Base-by-base conservation (phyloP, 2,329 filamentous ascomycete species). In the Neonectria hederae region DNA sequence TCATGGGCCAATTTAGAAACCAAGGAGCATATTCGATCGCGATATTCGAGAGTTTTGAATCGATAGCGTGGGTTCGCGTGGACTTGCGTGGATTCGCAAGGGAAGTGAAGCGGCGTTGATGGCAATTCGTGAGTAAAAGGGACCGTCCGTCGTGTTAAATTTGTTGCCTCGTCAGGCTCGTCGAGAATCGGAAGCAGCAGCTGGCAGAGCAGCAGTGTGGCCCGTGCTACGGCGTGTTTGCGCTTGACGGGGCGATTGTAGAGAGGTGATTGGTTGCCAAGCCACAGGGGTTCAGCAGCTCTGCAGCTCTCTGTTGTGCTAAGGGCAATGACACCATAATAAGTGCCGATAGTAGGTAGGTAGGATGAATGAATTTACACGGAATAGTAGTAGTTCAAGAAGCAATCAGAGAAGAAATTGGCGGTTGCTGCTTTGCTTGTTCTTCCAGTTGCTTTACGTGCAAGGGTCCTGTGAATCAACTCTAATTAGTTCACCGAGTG, bases 21-120 rank as follows among this genome's bases (percentile, higher is more conserved):
- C 68, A 70, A 62, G 38, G 49, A 59, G 60, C 75, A 76, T 76
- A 69, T 52, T 73, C 72, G 66, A 72, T 69, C 65, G 59, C 63
- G 64, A 45, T 32, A 26, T 19, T 26, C 57, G 22, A 40, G 24
- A 38, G 54, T 55, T 42, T 53, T 38, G 38, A 5, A 7, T 38
- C 14, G 35, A 38, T 17, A 17, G 35, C 35, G 9, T 57, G 32
- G 21, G 46, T 42, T 21, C 38, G n/a, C 38, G 38, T 42, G n/a
- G 8, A 11, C 35, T 43, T 26, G 28, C 19, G 59, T 32, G 22
- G 26, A 28, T 46, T 24, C 49, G 53, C 22, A 43, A n/a, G 56
- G 63, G 49, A 45, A 46, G 66, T 48, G 52, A 56, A 54, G 59
- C 35, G 49, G 40, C 22, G 24, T 32, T 46, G 59, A 62, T 65